Evolutionary conservation across 75 land plant genomes (phyloP), one percentile per base, ranked within the genome.

Genomic region (Pinus albicaulis): DNA sequence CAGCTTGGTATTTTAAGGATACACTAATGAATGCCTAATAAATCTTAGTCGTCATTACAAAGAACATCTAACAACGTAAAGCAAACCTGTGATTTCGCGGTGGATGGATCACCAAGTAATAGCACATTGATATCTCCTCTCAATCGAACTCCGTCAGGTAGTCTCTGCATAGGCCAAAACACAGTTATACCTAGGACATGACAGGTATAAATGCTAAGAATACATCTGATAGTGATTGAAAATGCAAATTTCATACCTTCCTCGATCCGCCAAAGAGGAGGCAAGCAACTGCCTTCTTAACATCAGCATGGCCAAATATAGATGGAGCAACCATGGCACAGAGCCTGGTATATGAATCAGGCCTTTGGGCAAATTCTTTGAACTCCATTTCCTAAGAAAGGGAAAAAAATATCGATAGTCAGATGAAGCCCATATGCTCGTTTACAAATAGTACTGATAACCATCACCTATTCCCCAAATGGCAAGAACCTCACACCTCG

Each of bases 271-370:
- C 89, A 86, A 97, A 95, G 6, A 97, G 73, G 10, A 97, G 91
- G 65, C 99, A 97, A 38, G 99, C 98, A 25, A 97, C 88, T 48
- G 99, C 98, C 73, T 94, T 97, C 79, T 97, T 97, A 36, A 97
- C 94, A 85, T 97, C 99, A 57, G 76, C 80, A 71, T 97, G 99
- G 26, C 99, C 98, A 89, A 90, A 97, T 53, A 97, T 97, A 57
- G 99, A 97, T 44, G 99, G 99, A 76, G 95, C 92, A 82, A 97
- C 89, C 84, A 91, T 86, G 55, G 86, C 79, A 71, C 99, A 97
- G 69, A 97, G 70, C 48, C 73, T 81, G 61, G 85, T 71, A 76
- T 97, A 95, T 56, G 91, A 80, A 80, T 92, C 90, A 26, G 90
- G 85, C 11, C 86, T 86, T 71, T 91, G 85, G 60, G 99, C 93